These are phyloP conservation scores for Cercospora sojina DNA, from an alignment of 2,329 filamentous ascomycete genomes.

Conservation along the genomic window DNA sequence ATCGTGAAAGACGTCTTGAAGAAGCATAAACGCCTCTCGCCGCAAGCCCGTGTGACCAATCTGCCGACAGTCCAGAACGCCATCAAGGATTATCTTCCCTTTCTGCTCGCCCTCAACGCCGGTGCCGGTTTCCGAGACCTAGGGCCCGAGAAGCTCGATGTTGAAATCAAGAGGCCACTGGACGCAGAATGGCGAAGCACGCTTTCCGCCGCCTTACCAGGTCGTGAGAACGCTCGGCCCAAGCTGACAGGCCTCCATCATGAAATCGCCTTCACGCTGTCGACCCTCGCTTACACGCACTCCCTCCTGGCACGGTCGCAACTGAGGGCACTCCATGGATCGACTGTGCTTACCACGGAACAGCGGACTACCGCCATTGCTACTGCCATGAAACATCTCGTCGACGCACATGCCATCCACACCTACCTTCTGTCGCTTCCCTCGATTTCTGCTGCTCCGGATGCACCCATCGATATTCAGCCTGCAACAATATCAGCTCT, in stretches of 20 bases:
- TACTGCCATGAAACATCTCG: conserved; percentile 71
- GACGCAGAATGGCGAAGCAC: conserved; percentile 80
- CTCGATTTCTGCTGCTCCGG: conserved; percentile 51
- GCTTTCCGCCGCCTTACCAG: conserved; percentile 63
- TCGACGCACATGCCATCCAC: conserved; percentile 77
- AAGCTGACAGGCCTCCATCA: conserved; percentile 74
- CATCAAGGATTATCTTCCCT: conserved; percentile 77
- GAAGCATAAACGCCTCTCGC: conserved; percentile 80
- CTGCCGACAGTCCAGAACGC: conserved; percentile 68
- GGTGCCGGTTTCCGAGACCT: conserved; percentile 53
- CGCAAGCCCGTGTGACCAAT: conserved; percentile 67
- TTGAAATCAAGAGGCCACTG: conserved; percentile 66
- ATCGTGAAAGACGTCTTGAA: conserved; percentile 82
- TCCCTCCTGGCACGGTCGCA: conserved; percentile 69
- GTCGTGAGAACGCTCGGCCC: conserved; percentile 64
- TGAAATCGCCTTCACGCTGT: conserved; percentile 77
- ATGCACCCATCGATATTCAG: conserved; percentile 44
- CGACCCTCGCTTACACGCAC: conserved; percentile 73
- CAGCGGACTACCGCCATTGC: conserved; percentile 69
- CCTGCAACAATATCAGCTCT: conserved; percentile 47
- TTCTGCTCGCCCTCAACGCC: conserved; percentile 75
- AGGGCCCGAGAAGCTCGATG: conserved; percentile 63
- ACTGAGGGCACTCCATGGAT: conserved; percentile 71
- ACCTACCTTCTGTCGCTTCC: conserved; percentile 58
- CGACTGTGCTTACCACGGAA: conserved; percentile 60